Conservation (phyloP, 805 yeast genomes). For the Yarrowia sp. region DNA sequence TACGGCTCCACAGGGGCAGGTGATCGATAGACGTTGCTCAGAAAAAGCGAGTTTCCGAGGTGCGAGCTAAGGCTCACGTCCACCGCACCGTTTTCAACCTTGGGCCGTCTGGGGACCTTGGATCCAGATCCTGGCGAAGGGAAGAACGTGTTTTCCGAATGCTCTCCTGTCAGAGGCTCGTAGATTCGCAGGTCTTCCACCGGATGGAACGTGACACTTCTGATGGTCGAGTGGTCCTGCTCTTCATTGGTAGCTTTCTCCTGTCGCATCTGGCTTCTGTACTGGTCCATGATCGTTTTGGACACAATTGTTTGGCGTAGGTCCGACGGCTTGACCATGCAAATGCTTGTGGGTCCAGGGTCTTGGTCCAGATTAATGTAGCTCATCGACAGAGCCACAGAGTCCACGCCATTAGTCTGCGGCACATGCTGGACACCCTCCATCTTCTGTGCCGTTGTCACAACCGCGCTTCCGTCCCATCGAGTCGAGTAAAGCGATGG, state of each 20-base stretch:
- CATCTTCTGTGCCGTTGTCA: constrained; percentile 3
- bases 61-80: background rate
- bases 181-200: background rate
- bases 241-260: background rate
- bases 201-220: background rate
- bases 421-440: background rate
- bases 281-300: constrained; percentile 13
- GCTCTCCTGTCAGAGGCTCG: constrained; percentile 17
- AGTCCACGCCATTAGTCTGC: background rate
- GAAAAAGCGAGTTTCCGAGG: background rate
- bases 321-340: constrained; percentile 10
- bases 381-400: background rate
- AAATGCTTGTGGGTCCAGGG: constrained; percentile 2
- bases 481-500: background rate
- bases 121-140: constrained; percentile 19
- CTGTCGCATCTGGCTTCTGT: background rate
- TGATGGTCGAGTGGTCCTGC: background rate
- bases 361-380: background rate
- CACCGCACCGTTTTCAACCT: background rate
- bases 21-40: background rate
- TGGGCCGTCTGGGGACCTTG: background rate
- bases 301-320: background rate
- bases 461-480: constrained; percentile 10
- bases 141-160: constrained; percentile 9
- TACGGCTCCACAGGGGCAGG: background rate